These are phyloP conservation scores for Trypanosoma platydactyli DNA, from an alignment of 208 protist species.

Conservation along the genomic window DNA sequence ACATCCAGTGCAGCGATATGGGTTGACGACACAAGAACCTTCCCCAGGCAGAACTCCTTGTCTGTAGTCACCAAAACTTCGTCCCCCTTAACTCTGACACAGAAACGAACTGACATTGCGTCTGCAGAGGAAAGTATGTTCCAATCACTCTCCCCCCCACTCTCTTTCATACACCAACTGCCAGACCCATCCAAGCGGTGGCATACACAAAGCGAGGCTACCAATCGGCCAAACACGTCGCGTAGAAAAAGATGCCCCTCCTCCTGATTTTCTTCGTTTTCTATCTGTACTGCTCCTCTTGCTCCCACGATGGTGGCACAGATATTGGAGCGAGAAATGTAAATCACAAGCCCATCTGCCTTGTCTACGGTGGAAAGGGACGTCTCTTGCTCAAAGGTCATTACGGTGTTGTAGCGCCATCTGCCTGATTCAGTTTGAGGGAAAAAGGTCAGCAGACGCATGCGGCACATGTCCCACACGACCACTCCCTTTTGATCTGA, in stretches of 20 bases:
- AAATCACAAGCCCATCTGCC: background rate
- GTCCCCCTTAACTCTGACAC: slow-evolving; percentile 5
- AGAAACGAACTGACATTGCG: slow-evolving; percentile 8
- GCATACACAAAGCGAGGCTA: slow-evolving; percentile 6
- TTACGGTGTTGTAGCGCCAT: slow-evolving; percentile 15
- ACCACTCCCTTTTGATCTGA: slow-evolving; percentile 65
- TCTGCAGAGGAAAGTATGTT: background rate
- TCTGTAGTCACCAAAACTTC: slow-evolving; percentile 3
- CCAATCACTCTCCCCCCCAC: background rate
- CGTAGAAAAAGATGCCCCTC: slow-evolving; percentile 16
- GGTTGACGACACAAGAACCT: background rate
- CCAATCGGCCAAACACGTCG: slow-evolving; percentile 12
- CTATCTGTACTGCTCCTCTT: background rate
- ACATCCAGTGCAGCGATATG: slow-evolving; percentile 5
- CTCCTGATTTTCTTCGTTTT: background rate
- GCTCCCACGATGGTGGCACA: too few species aligned
- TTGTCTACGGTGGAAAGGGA: background rate
- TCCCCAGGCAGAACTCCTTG: slow-evolving; percentile 1
- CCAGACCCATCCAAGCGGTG: background rate
- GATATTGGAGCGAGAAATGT: background rate
- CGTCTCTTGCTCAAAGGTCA: background rate
- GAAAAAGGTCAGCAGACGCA: slow-evolving; percentile 36
- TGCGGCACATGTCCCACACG: slow-evolving; percentile 69
- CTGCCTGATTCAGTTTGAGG: background rate
- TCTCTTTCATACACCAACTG: slow-evolving; percentile 8